These are phyloP conservation scores for Colletotrichum sp. DNA, from an alignment of 2,329 filamentous ascomycete species.

Conservation along the genomic window DNA sequence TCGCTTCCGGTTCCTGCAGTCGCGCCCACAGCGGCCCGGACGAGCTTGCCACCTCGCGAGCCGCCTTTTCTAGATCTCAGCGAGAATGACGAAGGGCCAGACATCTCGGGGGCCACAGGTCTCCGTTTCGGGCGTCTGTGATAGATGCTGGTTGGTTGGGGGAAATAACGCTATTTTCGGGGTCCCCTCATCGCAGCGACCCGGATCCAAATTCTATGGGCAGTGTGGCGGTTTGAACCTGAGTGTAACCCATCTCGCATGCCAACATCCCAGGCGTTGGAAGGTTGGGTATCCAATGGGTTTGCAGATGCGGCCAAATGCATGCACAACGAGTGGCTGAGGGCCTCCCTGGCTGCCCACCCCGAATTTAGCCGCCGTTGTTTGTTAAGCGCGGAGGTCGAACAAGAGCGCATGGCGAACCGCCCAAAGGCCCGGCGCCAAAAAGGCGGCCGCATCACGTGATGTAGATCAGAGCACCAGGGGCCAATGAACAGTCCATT, in stretches of 20 bases:
- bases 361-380: slow-evolving; percentile 14
- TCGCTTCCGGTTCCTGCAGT: slow-evolving; percentile 21
- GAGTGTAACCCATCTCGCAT: slow-evolving; percentile 16
- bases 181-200: slow-evolving; percentile 6
- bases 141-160: slow-evolving; percentile 14
- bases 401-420: not conserved
- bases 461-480: not conserved
- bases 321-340: slow-evolving; percentile 19
- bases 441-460: slow-evolving; percentile 4
- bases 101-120: not conserved
- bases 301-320: not conserved
- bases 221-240: slow-evolving; percentile 13
- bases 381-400: slow-evolving; percentile 13
- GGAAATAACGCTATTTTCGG: slow-evolving; percentile 14
- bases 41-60: slow-evolving; percentile 16
- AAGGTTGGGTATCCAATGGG: slow-evolving; percentile 10
- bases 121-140: slow-evolving; percentile 15
- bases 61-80: slow-evolving; percentile 5
- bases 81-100: slow-evolving; percentile 7
- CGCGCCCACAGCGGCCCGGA: slow-evolving; percentile 7
- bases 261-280: not conserved
- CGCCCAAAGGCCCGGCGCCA: not conserved
- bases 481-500: not conserved
- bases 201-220: slow-evolving; percentile 2
- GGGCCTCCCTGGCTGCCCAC: not conserved